Percentiles rank a stretch among this genome's conserved stretches.
Evolutionary conservation across 345 rosid species (phyloP).

Genomic region (Psidium guajava): DNA sequence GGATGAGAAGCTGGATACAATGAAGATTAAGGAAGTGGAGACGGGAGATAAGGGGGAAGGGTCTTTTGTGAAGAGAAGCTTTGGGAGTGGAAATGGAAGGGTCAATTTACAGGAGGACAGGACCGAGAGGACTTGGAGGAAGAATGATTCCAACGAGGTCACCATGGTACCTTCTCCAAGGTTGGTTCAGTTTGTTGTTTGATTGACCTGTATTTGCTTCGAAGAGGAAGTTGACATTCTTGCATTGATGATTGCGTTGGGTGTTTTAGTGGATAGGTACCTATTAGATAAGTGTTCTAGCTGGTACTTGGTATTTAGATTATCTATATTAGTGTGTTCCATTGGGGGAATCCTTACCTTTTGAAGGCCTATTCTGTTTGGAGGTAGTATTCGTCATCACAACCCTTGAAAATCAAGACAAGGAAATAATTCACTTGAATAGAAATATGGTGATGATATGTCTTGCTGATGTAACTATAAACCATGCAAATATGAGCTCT

Average conservation of each 20-base stretch:
- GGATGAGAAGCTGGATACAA: conserved; percentile 69
- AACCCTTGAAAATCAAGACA: neutral
- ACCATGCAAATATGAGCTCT: neutral
- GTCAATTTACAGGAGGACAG: neutral
- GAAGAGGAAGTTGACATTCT: neutral
- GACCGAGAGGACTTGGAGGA: conserved; percentile 18
- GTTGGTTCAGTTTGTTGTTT: neutral
- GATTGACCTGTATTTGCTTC: neutral
- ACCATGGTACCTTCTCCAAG: neutral
- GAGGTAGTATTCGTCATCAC: neutral
- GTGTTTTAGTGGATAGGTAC: neutral
- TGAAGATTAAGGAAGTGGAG: conserved; percentile 41
- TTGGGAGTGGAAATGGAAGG: conserved; percentile 5
- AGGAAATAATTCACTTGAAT: neutral
- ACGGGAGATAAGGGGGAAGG: conserved; percentile 35
- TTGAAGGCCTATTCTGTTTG: neutral
- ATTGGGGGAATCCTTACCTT: neutral
- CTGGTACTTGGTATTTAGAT: neutral
- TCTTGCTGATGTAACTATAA: neutral
- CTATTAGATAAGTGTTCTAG: neutral
- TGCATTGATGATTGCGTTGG: neutral
- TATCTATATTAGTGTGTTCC: neutral
- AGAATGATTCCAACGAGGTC: conserved; percentile 1
- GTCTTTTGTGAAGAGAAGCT: conserved; percentile 16
- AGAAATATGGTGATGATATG: neutral